Percentiles rank a stretch among this genome's conserved stretches.
These are phyloP conservation scores for Rhizopogon vulgaris DNA, from an alignment of 768 basidiomycete genomes.

Conservation along the genomic window DNA sequence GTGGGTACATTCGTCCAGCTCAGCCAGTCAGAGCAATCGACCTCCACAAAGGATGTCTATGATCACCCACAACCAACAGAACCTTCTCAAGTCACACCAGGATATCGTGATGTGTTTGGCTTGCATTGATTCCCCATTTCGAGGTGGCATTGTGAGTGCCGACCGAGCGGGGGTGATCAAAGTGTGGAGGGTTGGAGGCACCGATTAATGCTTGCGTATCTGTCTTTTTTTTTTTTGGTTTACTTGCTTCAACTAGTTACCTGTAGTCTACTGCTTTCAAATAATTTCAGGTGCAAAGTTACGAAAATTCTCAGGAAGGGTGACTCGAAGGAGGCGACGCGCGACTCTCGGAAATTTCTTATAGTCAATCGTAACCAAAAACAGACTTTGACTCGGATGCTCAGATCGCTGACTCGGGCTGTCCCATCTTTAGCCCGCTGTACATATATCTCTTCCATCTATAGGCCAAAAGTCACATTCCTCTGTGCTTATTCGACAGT, in stretches of 20 bases:
- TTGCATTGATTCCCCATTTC: conserved; percentile 88
- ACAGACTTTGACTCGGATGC: conserved; percentile 22
- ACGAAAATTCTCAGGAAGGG: background rate
- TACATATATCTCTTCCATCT: conserved; percentile 12
- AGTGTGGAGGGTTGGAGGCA: conserved; percentile 73
- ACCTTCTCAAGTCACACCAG: conserved; percentile 80
- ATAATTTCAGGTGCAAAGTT: background rate
- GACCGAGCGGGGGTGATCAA: conserved; percentile 88
- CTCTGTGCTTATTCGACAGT: conserved; percentile 23
- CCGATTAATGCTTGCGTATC: conserved; percentile 25
- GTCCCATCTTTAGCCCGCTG: conserved; percentile 16
- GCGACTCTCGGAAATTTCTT: conserved; percentile 13
- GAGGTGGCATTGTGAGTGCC: conserved; percentile 87
- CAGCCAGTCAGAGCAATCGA: conserved; percentile 50
- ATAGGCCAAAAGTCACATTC: conserved; percentile 5
- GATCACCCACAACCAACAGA: conserved; percentile 79
- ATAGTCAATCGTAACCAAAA: conserved; percentile 13
- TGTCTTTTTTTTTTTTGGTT: too few species aligned
- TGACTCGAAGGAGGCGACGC: background rate
- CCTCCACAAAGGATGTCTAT: conserved; percentile 72
- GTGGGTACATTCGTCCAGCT: conserved; percentile 42
- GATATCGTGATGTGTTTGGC: conserved; percentile 84
- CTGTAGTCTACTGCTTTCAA: background rate
- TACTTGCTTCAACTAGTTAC: background rate
- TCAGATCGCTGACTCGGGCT: conserved; percentile 28